Conservation (phyloP, 495 filamentous ascomycete genomes). For the Tuber microsphaerosporum region DNA sequence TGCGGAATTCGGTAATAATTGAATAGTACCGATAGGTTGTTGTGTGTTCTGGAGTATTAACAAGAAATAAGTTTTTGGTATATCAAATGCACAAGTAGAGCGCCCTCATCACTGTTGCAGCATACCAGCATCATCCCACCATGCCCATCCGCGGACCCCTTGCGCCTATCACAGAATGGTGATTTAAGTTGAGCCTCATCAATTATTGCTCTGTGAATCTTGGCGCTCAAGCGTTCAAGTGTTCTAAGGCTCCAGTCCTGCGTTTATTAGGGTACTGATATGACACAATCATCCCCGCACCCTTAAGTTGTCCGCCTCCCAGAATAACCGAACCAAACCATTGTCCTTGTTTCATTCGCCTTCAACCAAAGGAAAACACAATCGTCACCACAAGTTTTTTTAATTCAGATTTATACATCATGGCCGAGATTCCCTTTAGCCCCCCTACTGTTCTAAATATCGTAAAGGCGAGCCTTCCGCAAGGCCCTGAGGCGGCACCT, state of each 20-base stretch:
- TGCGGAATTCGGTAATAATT: neutral
- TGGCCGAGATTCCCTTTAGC: conserved; percentile 34
- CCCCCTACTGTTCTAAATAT: conserved; percentile 49
- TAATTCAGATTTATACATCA: neutral
- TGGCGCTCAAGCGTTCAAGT: neutral
- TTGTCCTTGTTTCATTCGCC: neutral
- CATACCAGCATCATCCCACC: neutral
- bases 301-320: neutral
- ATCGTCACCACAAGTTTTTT: neutral
- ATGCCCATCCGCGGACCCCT: neutral
- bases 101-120: neutral
- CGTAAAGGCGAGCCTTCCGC: conserved; percentile 52
- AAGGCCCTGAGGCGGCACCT: conserved; percentile 48
- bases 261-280: neutral
- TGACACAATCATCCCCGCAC: neutral
- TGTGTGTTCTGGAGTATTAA: neutral
- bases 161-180: neutral
- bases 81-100: neutral
- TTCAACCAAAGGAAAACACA: neutral
- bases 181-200: neutral
- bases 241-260: neutral
- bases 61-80: neutral
- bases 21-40: neutral
- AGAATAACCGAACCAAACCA: neutral
- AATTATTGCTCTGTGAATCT: neutral